A percentile compares a stretch with the other conserved stretches of the same genome.
These are phyloP conservation scores for Thielaviopsis musarum DNA, from an alignment of 2,329 filamentous ascomycete species.

Conservation along the genomic window DNA sequence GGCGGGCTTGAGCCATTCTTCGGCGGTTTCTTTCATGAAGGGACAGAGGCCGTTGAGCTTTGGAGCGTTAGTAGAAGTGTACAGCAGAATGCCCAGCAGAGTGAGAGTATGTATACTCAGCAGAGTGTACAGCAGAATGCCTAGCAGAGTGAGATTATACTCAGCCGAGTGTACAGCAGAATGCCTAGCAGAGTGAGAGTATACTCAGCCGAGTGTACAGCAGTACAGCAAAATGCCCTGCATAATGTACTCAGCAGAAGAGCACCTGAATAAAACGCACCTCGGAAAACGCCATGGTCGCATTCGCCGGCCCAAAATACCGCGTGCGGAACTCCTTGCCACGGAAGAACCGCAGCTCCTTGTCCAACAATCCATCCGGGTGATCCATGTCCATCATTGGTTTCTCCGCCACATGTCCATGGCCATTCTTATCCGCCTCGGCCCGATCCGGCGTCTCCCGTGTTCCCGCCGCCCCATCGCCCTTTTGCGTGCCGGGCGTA, in stretches of 20 bases:
- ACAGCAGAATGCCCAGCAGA: no score
- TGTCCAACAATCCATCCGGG: conserved; percentile 21
- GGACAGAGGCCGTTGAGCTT: conserved; percentile 36
- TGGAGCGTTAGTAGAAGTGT: conserved; percentile 5
- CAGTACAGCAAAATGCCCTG: no score
- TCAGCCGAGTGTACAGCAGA: no score
- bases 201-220: no score
- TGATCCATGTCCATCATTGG: conserved; percentile 25
- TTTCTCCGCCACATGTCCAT: conserved; percentile 16
- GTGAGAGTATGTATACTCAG: no score
- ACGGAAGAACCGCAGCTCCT: conserved; percentile 39
- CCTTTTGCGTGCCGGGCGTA: conserved; percentile 24
- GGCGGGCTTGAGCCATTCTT: conserved; percentile 42
- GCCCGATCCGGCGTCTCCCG: conserved; percentile 10
- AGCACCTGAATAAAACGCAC: conserved; percentile 19
- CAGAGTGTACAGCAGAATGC: no score
- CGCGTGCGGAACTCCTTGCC: conserved; percentile 43
- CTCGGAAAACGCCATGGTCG: conserved; percentile 42
- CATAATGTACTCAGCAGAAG: no score
- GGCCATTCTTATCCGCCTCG: neutral
- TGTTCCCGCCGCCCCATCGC: conserved; percentile 22
- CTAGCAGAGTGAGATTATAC: no score
- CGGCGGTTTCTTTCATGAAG: conserved; percentile 46
- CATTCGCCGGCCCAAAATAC: conserved; percentile 44
- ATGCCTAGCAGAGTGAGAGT: no score